These are phyloP conservation scores for Vanilla planifolia DNA, from an alignment of 106 monocot species.

Conservation along the genomic window DNA sequence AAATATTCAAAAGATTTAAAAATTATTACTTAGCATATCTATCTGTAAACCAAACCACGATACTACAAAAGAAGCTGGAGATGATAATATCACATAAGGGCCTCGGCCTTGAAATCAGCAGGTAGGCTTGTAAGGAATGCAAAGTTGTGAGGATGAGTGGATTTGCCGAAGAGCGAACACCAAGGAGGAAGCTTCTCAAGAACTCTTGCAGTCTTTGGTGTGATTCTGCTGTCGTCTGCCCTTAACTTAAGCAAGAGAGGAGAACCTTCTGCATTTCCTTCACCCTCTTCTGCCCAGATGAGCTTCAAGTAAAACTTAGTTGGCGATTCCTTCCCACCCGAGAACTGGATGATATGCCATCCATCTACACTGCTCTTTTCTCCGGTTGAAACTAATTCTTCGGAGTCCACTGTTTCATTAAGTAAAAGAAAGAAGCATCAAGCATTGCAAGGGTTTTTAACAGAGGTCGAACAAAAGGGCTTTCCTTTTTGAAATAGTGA, in stretches of 20 bases:
- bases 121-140: slow-evolving; percentile 74
- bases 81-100: too few relatives aligned
- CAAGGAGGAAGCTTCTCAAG: slow-evolving; percentile 77
- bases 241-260: slow-evolving; percentile 56
- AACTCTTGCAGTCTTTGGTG: slow-evolving; percentile 47
- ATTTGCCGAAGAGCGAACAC: slow-evolving; percentile 86
- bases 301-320: slow-evolving; percentile 68
- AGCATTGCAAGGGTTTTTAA: too few relatives aligned
- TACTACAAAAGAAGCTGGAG: too few relatives aligned
- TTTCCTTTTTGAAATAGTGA: not conserved
- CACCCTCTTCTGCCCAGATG: slow-evolving; percentile 25
- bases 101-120: slow-evolving; percentile 38
- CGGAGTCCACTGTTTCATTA: slow-evolving; percentile 27
- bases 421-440: not conserved
- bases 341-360: slow-evolving; percentile 85
- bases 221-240: slow-evolving; percentile 64
- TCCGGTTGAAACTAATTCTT: slow-evolving; percentile 34
- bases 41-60: too few relatives aligned
- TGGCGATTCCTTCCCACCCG: slow-evolving; percentile 80
- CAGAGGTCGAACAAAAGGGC: not conserved
- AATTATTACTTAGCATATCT: too few relatives aligned
- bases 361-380: slow-evolving; percentile 42
- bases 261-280: slow-evolving; percentile 7
- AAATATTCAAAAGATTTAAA: too few relatives aligned
- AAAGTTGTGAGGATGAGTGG: slow-evolving; percentile 61